Evolutionary conservation across 371 early-diverging fungal genomes (phyloP), one percentile per base, ranked within the genome.

Genomic region (Actinomucor elegans): DNA sequence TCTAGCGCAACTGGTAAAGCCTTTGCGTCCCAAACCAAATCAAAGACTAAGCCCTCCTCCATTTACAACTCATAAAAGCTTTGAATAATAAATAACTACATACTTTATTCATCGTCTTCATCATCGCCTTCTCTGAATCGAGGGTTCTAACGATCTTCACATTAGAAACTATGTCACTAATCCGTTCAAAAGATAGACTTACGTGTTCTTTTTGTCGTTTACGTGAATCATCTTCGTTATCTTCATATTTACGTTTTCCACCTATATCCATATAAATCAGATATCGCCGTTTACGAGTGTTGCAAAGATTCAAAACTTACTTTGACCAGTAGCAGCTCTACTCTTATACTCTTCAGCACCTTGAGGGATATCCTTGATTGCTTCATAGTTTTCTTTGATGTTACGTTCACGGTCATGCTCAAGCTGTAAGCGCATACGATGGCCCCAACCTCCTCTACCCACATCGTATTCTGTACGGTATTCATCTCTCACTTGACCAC

Each of bases 401-500:
- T 83, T 75, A 38, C 72, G 65, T 46, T 80, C 79, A 57, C 84
- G 77, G 33, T 85, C 86, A 14, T 79, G 75, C 50, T 83, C 85
- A 27, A 85, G 76, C 53, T 88, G 79, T 40, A 67, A 51, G 10
- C 88, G 81, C 55, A 81, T 77, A 44, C 87, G 80, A 55, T 91
- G 92, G 32, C 96, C 98, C 94, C 95, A 99, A 15, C 99, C 99
- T 48, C 99, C 99, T 41, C 98, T 84, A 12, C 96, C 97, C 28
- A 91, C 84, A 69, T 99, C 99, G 59, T 87, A 99, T 48, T 96
- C 97, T 38, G 83, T 86, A 26, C 97, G 85, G 66, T 92, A 91
- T 67, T 99, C 98, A 63, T 97, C 98, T 52, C 98, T 81, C 5
- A 93, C 95, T 73, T 98, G 98, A 10, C 99, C 99, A 40, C 99